phyloP scores from a whole-genome alignment of 176 grass and related monocot species.

The Aechmea fasciata region DNA sequence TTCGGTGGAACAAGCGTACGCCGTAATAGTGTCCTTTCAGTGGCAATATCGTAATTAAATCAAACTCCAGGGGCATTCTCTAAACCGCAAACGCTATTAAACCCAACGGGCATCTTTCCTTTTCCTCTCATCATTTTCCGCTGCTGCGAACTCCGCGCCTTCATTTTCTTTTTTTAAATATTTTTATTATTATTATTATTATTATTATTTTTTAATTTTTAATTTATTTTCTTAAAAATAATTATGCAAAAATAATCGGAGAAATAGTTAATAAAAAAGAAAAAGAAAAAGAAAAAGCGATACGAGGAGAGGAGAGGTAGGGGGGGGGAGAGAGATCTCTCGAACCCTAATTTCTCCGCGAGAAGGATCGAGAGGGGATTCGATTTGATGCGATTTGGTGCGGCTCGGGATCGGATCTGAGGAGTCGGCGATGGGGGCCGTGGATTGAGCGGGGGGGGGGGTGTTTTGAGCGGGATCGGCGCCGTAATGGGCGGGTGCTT shows the following conservation, averaged over 20 bases:
- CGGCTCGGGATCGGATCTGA: conserved; percentile 19
- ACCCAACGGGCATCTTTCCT: conserved; percentile 4
- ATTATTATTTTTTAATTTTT: too few relatives aligned
- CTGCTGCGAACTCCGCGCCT: conserved; percentile 52
- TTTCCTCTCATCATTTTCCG: conserved; percentile 26
- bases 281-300: background rate
- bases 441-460: too few relatives aligned
- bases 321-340: conserved; percentile 2
- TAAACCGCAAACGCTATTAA: too few relatives aligned
- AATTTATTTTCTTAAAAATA: background rate
- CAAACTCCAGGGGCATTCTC: too few relatives aligned
- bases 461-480: conserved; percentile 14
- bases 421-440: conserved; percentile 1
- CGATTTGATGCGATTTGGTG: conserved; percentile 10
- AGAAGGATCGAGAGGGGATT: background rate
- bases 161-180: conserved; percentile 1
- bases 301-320: conserved; percentile 25
- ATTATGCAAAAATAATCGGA: conserved; percentile 8
- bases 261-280: conserved; percentile 16
- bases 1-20: too few relatives aligned
- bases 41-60: too few relatives aligned
- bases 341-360: conserved; percentile 4
- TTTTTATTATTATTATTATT: too few relatives aligned
- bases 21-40: too few relatives aligned
- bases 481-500: conserved; percentile 76